Conservation (phyloP, 116 monocot species). For the Thalassia testudinum region DNA sequence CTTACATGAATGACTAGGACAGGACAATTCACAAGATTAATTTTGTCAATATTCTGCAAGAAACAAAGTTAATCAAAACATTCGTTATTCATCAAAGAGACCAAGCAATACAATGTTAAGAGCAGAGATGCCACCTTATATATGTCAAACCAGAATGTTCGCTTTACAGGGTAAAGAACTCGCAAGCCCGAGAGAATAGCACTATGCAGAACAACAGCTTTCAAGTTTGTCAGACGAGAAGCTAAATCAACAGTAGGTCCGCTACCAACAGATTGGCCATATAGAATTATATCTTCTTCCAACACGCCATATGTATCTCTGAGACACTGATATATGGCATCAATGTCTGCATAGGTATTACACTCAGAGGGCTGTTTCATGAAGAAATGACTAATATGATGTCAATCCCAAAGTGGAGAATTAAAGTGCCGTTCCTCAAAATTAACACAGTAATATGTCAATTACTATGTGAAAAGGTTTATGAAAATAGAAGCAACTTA, state of each 20-base stretch:
- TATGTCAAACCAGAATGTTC: slow-evolving; percentile 66
- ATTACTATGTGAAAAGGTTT: background rate
- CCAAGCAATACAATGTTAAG: background rate
- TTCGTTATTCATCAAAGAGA: background rate
- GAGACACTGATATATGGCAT: slow-evolving; percentile 55
- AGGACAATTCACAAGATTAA: slow-evolving; percentile 14
- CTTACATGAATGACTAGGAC: slow-evolving; percentile 23
- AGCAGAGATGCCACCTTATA: slow-evolving; percentile 31
- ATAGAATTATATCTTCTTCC: slow-evolving; percentile 65
- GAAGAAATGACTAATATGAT: slow-evolving; percentile 12
- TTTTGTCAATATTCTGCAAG: slow-evolving; percentile 52
- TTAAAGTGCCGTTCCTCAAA: slow-evolving; percentile 1
- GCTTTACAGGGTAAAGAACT: slow-evolving; percentile 55
- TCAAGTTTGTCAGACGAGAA: slow-evolving; percentile 25
- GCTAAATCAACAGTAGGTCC: slow-evolving; percentile 65
- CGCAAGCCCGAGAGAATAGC: slow-evolving; percentile 59
- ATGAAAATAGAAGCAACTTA: background rate
- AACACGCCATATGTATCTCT: slow-evolving; percentile 39
- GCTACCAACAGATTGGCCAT: slow-evolving; percentile 78
- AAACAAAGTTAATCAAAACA: background rate
- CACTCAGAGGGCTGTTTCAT: slow-evolving; percentile 62
- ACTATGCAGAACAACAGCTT: slow-evolving; percentile 64
- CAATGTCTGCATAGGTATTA: slow-evolving; percentile 73
- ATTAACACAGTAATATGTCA: background rate
- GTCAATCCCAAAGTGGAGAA: slow-evolving; percentile 4